These are phyloP conservation scores for Trifolium repens DNA, from an alignment of 306 rosid species.

Conservation along the genomic window DNA sequence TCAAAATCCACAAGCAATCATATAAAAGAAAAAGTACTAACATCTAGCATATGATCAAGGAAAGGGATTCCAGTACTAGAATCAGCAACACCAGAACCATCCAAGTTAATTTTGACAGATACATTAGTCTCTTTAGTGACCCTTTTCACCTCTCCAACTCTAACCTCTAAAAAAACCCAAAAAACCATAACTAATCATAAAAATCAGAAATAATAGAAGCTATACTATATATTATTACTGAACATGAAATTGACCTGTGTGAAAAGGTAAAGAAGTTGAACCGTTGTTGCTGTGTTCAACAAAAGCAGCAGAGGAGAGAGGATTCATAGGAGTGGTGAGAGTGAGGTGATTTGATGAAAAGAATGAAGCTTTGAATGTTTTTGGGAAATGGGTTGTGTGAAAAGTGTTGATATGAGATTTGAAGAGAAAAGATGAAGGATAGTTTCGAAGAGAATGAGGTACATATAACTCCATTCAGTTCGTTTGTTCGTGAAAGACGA, in stretches of 20 bases:
- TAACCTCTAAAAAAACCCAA: slow-evolving; percentile 54
- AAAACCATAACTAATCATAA: not conserved
- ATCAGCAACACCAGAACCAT: slow-evolving; percentile 85
- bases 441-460: slow-evolving; percentile 4
- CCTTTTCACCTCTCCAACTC: slow-evolving; percentile 88
- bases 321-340: slow-evolving; percentile 45
- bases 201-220: not conserved
- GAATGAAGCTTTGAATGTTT: slow-evolving; percentile 14
- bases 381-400: not conserved
- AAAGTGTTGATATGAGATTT: slow-evolving; percentile 4
- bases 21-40: slow-evolving; percentile 40
- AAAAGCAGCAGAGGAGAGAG: slow-evolving; percentile 48
- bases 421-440: slow-evolving; percentile 11
- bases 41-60: slow-evolving; percentile 98
- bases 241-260: slow-evolving; percentile 44
- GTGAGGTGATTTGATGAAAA: slow-evolving; percentile 36
- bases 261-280: slow-evolving; percentile 44
- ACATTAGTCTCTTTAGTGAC: slow-evolving; percentile 88
- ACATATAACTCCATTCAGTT: slow-evolving; percentile 16
- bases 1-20: not conserved
- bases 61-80: slow-evolving; percentile 85
- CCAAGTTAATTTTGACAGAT: slow-evolving; percentile 83
- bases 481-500: not conserved
- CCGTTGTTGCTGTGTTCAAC: slow-evolving; percentile 52
- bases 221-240: not conserved